Conservation (phyloP, 148 eudicot species). For the Rhododendron mucronatum region DNA sequence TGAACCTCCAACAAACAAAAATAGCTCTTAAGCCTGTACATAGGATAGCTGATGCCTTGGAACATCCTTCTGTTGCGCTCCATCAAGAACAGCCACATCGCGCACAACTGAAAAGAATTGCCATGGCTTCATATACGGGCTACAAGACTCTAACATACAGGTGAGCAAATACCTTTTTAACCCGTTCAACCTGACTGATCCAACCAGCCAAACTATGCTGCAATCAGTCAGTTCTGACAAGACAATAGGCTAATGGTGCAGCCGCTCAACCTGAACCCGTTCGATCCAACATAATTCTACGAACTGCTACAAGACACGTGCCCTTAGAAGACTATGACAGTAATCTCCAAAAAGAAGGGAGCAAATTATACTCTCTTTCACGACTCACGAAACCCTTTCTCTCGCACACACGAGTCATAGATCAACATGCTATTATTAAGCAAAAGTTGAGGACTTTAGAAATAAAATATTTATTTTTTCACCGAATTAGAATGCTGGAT, state of each 20-base stretch:
- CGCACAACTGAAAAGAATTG: neutral
- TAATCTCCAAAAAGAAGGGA: neutral
- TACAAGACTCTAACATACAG: neutral
- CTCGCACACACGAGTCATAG: neutral
- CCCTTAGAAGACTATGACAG: neutral
- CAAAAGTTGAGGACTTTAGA: neutral
- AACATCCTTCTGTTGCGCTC: neutral
- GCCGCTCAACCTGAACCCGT: neutral
- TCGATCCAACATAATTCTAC: neutral
- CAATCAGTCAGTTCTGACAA: neutral
- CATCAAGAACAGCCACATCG: constrained; percentile 1
- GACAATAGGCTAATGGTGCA: neutral
- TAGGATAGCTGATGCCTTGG: neutral
- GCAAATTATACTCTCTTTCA: neutral
- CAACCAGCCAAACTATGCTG: neutral
- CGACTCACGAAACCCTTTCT: neutral
- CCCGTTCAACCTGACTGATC: neutral
- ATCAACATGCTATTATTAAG: neutral
- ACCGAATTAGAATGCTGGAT: neutral
- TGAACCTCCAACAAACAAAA: neutral
- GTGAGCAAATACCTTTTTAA: neutral
- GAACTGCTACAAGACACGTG: neutral
- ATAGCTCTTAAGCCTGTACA: neutral
- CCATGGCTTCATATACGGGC: neutral
- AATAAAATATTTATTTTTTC: neutral